phyloP scores from a whole-genome alignment of 1,139 yeast genomes.

The Pichia sp. region DNA sequence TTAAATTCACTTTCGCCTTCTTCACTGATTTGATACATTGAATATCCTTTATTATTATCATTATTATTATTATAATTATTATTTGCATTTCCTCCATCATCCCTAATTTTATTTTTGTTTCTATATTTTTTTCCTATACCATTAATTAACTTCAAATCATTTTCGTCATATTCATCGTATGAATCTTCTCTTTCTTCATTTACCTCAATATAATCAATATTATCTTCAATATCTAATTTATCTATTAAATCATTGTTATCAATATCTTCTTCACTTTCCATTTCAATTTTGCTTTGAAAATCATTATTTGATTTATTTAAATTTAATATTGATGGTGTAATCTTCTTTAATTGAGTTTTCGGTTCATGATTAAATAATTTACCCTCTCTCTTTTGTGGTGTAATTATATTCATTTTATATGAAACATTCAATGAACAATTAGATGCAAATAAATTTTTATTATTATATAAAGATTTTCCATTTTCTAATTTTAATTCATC shows the following conservation, averaged over 20 bases:
- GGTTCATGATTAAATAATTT: slow-evolving; percentile 22
- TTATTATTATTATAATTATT: background rate
- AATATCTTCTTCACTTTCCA: background rate
- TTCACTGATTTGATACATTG: slow-evolving; percentile 14
- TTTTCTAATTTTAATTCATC: background rate
- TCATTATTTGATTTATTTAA: slow-evolving; percentile 6
- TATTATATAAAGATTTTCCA: slow-evolving; percentile 1
- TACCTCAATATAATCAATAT: background rate
- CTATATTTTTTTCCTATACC: background rate
- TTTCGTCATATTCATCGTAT: background rate
- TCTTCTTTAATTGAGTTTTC: slow-evolving; percentile 22
- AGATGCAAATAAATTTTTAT: slow-evolving; percentile 9
- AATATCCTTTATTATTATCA: background rate
- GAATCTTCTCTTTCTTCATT: background rate
- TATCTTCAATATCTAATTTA: background rate
- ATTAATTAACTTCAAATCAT: slow-evolving; percentile 3
- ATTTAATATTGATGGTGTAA: slow-evolving; percentile 20
- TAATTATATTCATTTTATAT: slow-evolving; percentile 24
- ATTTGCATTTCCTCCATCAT: too few relatives aligned
- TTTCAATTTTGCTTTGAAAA: background rate
- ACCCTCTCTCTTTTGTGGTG: slow-evolving; percentile 19
- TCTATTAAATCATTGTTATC: background rate
- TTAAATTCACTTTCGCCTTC: slow-evolving; percentile 16
- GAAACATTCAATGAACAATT: slow-evolving; percentile 26
- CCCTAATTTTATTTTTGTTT: too few relatives aligned